Base-by-base conservation (phyloP, 1,284 basidiomycete genomes). In the Vanrija pseudolonga region DNA sequence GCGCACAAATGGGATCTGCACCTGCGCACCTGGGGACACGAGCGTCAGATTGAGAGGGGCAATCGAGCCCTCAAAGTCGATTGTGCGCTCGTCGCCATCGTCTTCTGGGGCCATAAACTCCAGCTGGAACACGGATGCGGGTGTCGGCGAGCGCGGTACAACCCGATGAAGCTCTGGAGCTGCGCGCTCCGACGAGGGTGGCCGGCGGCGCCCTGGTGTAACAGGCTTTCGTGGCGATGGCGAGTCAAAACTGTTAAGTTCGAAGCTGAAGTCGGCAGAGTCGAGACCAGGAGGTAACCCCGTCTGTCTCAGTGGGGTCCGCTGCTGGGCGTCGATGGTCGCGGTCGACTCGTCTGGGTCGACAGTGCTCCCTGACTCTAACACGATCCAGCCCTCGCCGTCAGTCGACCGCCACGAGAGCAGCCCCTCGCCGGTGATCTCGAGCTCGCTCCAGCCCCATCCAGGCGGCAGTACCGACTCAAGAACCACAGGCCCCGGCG, bases 211-310 rank as follows among this genome's bases (percentile, higher is more conserved):
- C 19, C 17, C 9, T 55, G 55, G 2, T 32, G 23, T 3, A 32
- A 14, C 3, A 47, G 55, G 4, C 19, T 22, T 8, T 50, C 51
- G n/a, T 32, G 39, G 19, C n/a, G 39, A n/a, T 18, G 39, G 39
- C 17, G n/a, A 18, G n/a, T 26, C 20, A 19, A 43, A 51, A 18
- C 48, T 47, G 47, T 46, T 55, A 18, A 70, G 50, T 51, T 73
- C 71, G 37, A 74, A 74, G 1, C 66, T 69, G 53, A 69, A 74
- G 36, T 74, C 71, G 24, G 67, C 47, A 2, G 55, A 38, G 36
- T 54, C 58, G 28, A 63, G 52, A 5, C 52, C 22, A 2, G 58
- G 55, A 20, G 28, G 18, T 18, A 12, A 15, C 15, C 19, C 18
- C 20, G 20, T 19, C 37, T 39, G 39, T 47, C 24, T 12, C 22